These are phyloP conservation scores for Sclerotinia glacialis DNA, from an alignment of 2,329 filamentous ascomycete genomes.

Conservation along the genomic window DNA sequence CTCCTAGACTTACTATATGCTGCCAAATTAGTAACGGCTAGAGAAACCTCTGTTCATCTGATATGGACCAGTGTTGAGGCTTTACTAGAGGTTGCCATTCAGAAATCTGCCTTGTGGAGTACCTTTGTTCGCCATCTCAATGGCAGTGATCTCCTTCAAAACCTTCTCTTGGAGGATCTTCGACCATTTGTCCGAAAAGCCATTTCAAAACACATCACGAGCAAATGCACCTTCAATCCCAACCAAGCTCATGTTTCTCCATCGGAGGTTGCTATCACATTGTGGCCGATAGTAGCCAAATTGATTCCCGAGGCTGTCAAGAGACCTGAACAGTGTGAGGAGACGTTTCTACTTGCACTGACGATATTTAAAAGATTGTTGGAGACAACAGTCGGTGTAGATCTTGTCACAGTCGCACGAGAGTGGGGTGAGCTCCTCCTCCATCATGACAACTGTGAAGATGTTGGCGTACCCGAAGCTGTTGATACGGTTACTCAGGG, in stretches of 20 bases:
- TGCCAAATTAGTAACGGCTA: constrained; percentile 27
- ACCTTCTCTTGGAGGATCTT: constrained; percentile 46
- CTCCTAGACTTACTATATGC: constrained; percentile 37
- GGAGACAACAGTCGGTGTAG: constrained; percentile 33
- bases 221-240: constrained; percentile 36
- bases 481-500: constrained; percentile 40
- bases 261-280: constrained; percentile 45
- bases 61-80: constrained; percentile 47
- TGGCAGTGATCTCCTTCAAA: constrained; percentile 42
- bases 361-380: constrained; percentile 45
- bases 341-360: constrained; percentile 43
- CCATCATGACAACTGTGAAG: constrained; percentile 45
- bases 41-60: constrained; percentile 39
- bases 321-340: constrained; percentile 36
- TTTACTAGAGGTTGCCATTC: constrained; percentile 49
- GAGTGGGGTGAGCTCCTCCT: constrained; percentile 42
- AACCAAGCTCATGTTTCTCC: constrained; percentile 38
- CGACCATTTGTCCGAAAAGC: constrained; percentile 38
- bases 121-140: constrained; percentile 42
- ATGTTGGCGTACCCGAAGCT: constrained; percentile 36
- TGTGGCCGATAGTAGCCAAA: constrained; percentile 45
- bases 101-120: constrained; percentile 47
- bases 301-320: constrained; percentile 33
- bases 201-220: constrained; percentile 36
- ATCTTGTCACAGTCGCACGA: constrained; percentile 32